Evolutionary conservation across 164 flowering plant species (phyloP).

Genomic region (Santalum album): DNA sequence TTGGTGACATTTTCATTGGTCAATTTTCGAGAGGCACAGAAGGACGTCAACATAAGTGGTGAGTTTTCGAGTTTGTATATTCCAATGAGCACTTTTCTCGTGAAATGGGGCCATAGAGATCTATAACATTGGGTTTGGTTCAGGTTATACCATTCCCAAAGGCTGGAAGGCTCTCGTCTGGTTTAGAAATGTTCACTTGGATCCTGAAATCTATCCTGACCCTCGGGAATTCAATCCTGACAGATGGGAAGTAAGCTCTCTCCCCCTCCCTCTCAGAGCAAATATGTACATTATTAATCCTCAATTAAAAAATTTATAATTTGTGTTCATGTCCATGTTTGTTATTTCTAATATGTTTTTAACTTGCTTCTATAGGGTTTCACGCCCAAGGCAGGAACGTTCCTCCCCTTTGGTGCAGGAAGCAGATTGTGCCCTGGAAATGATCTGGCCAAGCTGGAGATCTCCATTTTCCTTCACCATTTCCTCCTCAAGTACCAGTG

Average conservation of each 20-base stretch:
- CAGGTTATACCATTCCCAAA: constrained; percentile 66
- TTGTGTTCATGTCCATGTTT: too few species aligned
- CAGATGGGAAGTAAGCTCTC: constrained; percentile 85
- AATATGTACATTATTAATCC: too few species aligned
- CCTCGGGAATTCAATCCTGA: constrained; percentile 66
- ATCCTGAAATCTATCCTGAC: constrained; percentile 59
- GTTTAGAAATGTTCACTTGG: constrained; percentile 74
- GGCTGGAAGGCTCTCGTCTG: constrained; percentile 81
- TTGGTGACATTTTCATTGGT: constrained; percentile 50
- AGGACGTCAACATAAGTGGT: constrained; percentile 51
- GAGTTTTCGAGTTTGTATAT: constrained; percentile 7
- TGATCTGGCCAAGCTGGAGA: constrained; percentile 87
- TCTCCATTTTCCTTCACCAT: constrained; percentile 69
- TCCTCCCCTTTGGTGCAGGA: constrained; percentile 80
- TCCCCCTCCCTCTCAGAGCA: not conserved
- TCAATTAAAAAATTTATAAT: not conserved
- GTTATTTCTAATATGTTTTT: constrained; percentile 32
- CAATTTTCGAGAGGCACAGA: constrained; percentile 60
- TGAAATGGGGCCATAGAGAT: too few species aligned
- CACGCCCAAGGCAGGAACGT: constrained; percentile 59
- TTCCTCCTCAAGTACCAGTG: constrained; percentile 68
- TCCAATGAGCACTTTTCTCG: not conserved
- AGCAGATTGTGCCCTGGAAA: constrained; percentile 89
- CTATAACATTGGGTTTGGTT: not conserved
- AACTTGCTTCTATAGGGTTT: constrained; percentile 19